Base-by-base conservation (phyloP, 2,329 filamentous ascomycete genomes). In the Tympanopsis confertula region DNA sequence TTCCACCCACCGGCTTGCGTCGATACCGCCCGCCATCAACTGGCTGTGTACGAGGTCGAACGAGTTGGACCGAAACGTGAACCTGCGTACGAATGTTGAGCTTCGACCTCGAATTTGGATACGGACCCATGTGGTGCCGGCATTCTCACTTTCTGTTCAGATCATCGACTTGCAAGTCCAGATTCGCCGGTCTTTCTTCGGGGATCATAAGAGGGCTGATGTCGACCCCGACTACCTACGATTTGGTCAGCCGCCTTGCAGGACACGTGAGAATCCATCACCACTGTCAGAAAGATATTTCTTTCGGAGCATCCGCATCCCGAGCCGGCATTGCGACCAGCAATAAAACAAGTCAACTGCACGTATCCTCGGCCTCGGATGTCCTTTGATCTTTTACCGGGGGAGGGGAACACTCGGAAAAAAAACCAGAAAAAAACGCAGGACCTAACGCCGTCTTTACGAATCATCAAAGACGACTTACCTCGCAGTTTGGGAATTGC, bases 11-110 rank as follows among this genome's bases (percentile, higher is more conserved):
- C 86, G 71, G 43, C 68, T 62, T 40, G 66, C 62, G 50, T 88
- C 69, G 48, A 94, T 83, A 0, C 85, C 86, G 17, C 75, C 76
- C 45, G 72, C 66, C 55, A 86, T 64, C 58, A 82, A 69, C 46
- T 78, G 75, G 47, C 85, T 94, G 50, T 94, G 83, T 37, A 94
- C 77, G 38, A 94, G 62, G 49, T 94, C 84, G 62, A 93, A 94
- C 39, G 79, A 66, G 51, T 78, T 79, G 37, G 73, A 62, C 32
- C 69, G 62, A 50, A 87, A 88, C 0, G 77, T 82, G 50, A 82
- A 81, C 22, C 70, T 74, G 42, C 10, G 19, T 19, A 10, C 13
- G 17, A 10, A 18, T 10, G 13, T 14, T 35, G 7, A n/a, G 13
- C 10, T 13, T 24, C 32, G 42, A 47, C 39, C 12, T n/a, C 4